Percentiles rank a stretch among this genome's conserved stretches.
These are phyloP conservation scores for Bruguiera gymnorhiza DNA, from an alignment of 345 rosid genomes.

Conservation along the genomic window DNA sequence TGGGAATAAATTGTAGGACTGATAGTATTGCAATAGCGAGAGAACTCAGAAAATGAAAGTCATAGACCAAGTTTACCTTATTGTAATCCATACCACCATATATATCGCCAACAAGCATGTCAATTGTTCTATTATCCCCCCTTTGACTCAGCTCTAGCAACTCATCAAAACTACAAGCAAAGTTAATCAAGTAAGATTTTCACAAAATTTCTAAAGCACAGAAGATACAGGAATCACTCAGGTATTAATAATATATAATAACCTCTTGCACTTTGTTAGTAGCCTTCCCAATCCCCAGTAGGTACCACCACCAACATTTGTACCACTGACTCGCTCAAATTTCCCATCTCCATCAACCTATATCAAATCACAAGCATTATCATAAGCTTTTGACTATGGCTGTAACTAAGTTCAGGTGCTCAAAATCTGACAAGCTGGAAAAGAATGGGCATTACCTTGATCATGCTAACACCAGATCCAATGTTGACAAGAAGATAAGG, in stretches of 20 bases:
- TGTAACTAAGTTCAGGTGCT: conserved; percentile 6
- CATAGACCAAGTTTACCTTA: conserved; percentile 50
- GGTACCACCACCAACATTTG: conserved; percentile 99
- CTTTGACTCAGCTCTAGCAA: conserved; percentile 92
- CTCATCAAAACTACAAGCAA: conserved; percentile 73
- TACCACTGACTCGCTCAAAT: conserved; percentile 92
- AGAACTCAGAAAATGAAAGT: conserved; percentile 6
- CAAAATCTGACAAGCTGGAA: conserved; percentile 12
- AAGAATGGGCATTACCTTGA: conserved; percentile 57
- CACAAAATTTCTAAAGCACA: conserved; percentile 1
- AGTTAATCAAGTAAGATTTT: conserved; percentile 14
- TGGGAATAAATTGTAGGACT: background rate
- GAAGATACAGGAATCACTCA: background rate
- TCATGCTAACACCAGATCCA: conserved; percentile 99
- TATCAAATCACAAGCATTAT: conserved; percentile 12
- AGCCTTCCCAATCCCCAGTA: conserved; percentile 98
- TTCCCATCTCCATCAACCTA: conserved; percentile 99
- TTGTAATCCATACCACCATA: conserved; percentile 95
- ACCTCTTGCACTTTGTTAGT: conserved; percentile 94
- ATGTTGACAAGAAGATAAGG: conserved; percentile 97
- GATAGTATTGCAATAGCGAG: background rate
- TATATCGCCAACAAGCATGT: conserved; percentile 98
- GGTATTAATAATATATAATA: conserved; percentile 12
- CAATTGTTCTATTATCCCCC: conserved; percentile 89
- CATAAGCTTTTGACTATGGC: conserved; percentile 4